Conservation (phyloP, 1,284 basidiomycete genomes). For the Erythrobasidium hasegawianum region DNA sequence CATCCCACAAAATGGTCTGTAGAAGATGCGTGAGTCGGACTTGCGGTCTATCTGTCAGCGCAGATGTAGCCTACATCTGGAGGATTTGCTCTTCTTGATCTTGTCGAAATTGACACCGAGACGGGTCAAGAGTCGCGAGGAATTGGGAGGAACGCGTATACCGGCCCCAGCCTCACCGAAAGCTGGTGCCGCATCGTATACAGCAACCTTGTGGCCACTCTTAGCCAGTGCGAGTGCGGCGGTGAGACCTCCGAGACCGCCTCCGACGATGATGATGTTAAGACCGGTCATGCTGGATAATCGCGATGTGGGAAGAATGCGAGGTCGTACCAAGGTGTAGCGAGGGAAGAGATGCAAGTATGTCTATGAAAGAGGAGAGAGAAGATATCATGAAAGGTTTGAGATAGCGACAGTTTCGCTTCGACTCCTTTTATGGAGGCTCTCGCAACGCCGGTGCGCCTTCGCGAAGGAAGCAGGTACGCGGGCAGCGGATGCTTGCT, state of each 20-base stretch:
- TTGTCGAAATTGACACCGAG: not conserved
- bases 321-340: no score
- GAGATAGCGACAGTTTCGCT: no score
- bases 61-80: constrained; percentile 24
- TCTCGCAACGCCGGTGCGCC: no score
- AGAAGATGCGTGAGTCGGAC: constrained; percentile 16
- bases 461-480: no score
- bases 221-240: constrained; percentile 2
- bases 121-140: not conserved
- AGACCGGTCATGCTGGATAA: no score
- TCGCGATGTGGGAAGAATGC: no score
- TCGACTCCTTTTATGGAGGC: no score
- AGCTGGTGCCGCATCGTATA: constrained; percentile 21
- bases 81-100: constrained; percentile 35
- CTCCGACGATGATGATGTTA: no score
- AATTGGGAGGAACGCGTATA: constrained; percentile 37
- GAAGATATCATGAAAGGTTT: no score
- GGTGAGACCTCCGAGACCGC: constrained; percentile 4
- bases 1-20: constrained; percentile 14
- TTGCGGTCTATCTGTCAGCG: constrained; percentile 26
- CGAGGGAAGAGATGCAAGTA: no score
- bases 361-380: no score
- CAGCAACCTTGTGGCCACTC: not conserved
- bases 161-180: constrained; percentile 41
- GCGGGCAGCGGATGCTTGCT: no score